Conservation (phyloP, 2,329 filamentous ascomycete genomes). For the Talaromyces sp. region DNA sequence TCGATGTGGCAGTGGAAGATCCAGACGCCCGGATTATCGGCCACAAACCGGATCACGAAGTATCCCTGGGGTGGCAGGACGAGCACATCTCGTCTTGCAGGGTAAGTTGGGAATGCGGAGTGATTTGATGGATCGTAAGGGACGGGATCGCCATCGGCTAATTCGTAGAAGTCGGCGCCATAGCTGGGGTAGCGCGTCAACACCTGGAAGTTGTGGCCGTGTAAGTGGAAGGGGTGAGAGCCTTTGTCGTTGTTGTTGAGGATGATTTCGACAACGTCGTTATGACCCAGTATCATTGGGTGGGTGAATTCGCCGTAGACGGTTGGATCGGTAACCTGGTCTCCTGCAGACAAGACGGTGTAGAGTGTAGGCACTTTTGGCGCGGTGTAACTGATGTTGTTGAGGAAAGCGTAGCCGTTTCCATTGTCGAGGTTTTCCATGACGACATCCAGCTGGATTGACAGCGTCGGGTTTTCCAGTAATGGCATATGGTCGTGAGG, state of each 20-base stretch:
- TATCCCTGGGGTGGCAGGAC: slow-evolving; percentile 64
- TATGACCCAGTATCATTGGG: slow-evolving; percentile 40
- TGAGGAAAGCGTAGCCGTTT: slow-evolving; percentile 67
- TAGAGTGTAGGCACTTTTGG: slow-evolving; percentile 78
- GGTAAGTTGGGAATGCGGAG: slow-evolving; percentile 49
- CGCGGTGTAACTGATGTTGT: slow-evolving; percentile 69
- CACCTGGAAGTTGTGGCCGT: slow-evolving; percentile 65
- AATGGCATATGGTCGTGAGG: slow-evolving; percentile 64
- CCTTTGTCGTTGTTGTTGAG: slow-evolving; percentile 44
- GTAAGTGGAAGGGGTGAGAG: slow-evolving; percentile 51
- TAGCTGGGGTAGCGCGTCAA: slow-evolving; percentile 57
- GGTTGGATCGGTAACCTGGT: slow-evolving; percentile 51
- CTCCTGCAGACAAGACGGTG: slow-evolving; percentile 62
- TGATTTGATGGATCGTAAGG: slow-evolving; percentile 28
- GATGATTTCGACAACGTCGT: slow-evolving; percentile 44
- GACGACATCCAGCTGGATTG: slow-evolving; percentile 57
- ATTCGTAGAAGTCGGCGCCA: slow-evolving; percentile 55
- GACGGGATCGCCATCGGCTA: slow-evolving; percentile 37
- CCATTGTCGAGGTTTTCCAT: slow-evolving; percentile 71
- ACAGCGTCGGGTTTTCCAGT: slow-evolving; percentile 56
- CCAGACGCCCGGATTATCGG: slow-evolving; percentile 56
- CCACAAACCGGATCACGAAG: slow-evolving; percentile 56
- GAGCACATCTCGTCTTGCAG: slow-evolving; percentile 67
- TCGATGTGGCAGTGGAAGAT: slow-evolving; percentile 79
- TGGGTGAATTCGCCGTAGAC: slow-evolving; percentile 67